A percentile compares a stretch with the other conserved stretches of the same genome.
These are phyloP conservation scores for Linnemannia exigua DNA, from an alignment of 192 early-diverging fungal genomes.

Conservation along the genomic window DNA sequence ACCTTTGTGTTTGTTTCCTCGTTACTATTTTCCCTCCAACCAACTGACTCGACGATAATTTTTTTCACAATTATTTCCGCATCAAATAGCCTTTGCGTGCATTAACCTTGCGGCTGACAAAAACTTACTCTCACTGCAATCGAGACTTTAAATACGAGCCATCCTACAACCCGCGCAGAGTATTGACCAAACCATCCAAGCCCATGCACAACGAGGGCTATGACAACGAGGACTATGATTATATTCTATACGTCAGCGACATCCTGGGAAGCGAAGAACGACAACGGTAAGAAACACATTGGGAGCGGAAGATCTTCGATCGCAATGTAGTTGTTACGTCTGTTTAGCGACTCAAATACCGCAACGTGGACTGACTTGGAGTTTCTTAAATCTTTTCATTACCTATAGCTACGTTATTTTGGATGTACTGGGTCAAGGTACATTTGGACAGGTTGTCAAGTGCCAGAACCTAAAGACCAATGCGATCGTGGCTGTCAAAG, in stretches of 20 bases:
- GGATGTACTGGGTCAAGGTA: conserved; percentile 95
- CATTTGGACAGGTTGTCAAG: conserved; percentile 99
- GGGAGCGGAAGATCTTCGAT: neutral
- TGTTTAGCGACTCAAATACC: no score
- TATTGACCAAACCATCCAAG: conserved; percentile 95
- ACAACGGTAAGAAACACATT: conserved; percentile 72
- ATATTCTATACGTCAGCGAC: conserved; percentile 97
- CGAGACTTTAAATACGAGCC: conserved; percentile 87
- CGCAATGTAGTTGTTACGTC: no score
- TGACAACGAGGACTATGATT: conserved; percentile 97
- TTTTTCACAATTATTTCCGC: neutral
- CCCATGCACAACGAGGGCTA: conserved; percentile 90
- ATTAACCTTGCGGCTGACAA: conserved; percentile 73
- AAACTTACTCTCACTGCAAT: conserved; percentile 84
- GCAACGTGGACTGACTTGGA: no score
- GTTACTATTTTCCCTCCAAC: neutral
- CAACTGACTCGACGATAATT: neutral
- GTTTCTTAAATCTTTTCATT: neutral
- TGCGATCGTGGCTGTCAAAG: conserved; percentile 94
- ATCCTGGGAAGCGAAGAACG: conserved; percentile 93
- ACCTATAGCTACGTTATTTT: conserved; percentile 85
- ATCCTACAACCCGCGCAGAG: conserved; percentile 85
- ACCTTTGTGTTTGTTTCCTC: neutral
- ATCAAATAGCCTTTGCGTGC: conserved; percentile 63
- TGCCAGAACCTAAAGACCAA: conserved; percentile 94